Evolutionary conservation across 2,329 filamentous ascomycete genomes (phyloP).

Genomic region (Colletotrichum tropicicola): DNA sequence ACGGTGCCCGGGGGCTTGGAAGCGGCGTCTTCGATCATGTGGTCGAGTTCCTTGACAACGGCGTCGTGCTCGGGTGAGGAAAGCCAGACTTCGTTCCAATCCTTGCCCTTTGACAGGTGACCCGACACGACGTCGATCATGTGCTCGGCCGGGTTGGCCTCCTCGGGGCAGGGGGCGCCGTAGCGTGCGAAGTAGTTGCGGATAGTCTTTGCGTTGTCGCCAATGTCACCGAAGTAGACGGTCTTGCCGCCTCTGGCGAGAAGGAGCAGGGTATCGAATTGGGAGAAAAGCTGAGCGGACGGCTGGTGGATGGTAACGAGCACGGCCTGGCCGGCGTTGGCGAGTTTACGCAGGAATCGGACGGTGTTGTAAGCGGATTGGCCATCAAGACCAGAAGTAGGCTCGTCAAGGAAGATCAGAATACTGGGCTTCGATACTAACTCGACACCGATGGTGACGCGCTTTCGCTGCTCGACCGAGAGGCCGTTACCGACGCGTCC

Average conservation of each 20-base stretch:
- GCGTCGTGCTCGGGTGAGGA: conserved; percentile 67
- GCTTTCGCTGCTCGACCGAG: conserved; percentile 62
- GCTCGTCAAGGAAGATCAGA: conserved; percentile 70
- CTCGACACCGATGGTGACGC: conserved; percentile 69
- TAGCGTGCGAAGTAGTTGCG: conserved; percentile 72
- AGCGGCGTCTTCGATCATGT: conserved; percentile 65
- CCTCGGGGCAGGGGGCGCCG: conserved; percentile 68
- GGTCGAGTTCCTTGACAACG: conserved; percentile 69
- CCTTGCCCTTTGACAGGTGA: conserved; percentile 51
- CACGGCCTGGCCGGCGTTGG: conserved; percentile 72
- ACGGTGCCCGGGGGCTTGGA: conserved; percentile 48
- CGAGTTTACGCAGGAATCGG: conserved; percentile 72
- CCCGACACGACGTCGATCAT: conserved; percentile 73
- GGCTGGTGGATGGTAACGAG: conserved; percentile 78
- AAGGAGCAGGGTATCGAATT: conserved; percentile 73
- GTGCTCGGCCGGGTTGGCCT: conserved; percentile 79
- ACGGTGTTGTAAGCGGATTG: conserved; percentile 73
- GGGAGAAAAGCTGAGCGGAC: conserved; percentile 70
- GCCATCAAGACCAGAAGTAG: conserved; percentile 73
- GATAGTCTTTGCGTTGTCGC: conserved; percentile 61
- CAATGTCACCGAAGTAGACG: conserved; percentile 74
- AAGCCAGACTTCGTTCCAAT: conserved; percentile 78
- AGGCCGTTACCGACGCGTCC: conserved; percentile 60
- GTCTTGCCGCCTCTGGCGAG: conserved; percentile 72
- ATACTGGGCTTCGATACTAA: conserved; percentile 68